phyloP scores from a whole-genome alignment of 2,329 filamentous ascomycete species.

The Colletotrichum destructivum region DNA sequence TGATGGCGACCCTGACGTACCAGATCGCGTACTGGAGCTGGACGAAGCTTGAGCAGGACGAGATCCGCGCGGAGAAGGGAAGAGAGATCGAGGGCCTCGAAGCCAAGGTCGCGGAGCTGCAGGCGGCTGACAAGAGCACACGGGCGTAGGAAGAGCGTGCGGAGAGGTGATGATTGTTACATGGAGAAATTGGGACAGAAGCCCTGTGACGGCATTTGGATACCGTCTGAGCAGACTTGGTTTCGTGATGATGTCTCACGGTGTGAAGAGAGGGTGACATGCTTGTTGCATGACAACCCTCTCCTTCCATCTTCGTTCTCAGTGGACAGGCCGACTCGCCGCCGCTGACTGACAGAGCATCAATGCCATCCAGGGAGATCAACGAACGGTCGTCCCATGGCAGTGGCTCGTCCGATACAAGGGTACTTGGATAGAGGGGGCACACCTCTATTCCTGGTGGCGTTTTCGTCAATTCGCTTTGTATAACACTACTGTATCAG shows the following conservation, averaged over 20 bases:
- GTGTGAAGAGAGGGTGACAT: neutral
- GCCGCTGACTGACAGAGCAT: too few relatives aligned
- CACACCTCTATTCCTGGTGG: neutral
- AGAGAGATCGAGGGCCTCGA: constrained; percentile 55
- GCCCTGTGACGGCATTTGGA: neutral
- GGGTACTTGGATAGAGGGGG: neutral
- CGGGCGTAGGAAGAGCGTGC: neutral
- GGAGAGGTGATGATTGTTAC: neutral
- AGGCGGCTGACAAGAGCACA: constrained; percentile 38
- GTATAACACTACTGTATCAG: neutral
- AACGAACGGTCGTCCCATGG: neutral
- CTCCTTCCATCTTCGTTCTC: neutral
- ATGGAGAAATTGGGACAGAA: neutral
- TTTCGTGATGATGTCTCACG: neutral
- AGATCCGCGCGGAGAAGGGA: constrained; percentile 69
- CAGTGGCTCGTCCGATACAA: too few relatives aligned
- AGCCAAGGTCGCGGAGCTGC: constrained; percentile 54
- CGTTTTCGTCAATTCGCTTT: neutral
- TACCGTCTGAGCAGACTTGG: neutral
- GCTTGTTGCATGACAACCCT: neutral
- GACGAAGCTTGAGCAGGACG: constrained; percentile 81
- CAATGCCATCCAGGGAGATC: neutral
- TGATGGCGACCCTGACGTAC: constrained; percentile 84
- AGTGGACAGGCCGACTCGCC: neutral
- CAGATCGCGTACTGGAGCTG: constrained; percentile 83